Evolutionary conservation across 106 monocot genomes (phyloP).

Genomic region (Triglochin maritima): DNA sequence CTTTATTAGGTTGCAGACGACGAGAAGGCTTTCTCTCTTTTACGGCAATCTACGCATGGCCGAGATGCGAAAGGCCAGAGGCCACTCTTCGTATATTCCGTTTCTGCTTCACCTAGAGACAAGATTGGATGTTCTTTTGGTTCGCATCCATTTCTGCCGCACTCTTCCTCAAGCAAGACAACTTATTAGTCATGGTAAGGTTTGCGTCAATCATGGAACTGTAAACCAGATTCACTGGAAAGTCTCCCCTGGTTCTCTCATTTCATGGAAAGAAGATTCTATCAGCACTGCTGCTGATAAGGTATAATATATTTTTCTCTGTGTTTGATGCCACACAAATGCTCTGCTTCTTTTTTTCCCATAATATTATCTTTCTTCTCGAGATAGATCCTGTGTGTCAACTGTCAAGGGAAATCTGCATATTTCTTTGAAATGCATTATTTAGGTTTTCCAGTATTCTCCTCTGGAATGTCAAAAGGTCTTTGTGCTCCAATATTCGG

Average conservation of each 20-base stretch:
- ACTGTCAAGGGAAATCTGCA: background rate
- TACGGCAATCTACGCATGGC: conserved; percentile 16
- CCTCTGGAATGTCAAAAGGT: background rate
- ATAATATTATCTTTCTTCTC: background rate
- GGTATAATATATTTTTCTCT: background rate
- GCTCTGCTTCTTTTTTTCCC: too few relatives aligned
- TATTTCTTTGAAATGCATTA: background rate
- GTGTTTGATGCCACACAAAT: background rate
- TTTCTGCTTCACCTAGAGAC: conserved; percentile 14
- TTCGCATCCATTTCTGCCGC: conserved; percentile 12
- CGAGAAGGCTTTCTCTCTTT: conserved; percentile 10
- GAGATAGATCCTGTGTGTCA: background rate
- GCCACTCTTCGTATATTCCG: conserved; percentile 1
- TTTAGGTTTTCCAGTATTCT: background rate
- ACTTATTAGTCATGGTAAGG: conserved; percentile 11
- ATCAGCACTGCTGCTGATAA: background rate
- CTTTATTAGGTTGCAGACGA: conserved; percentile 10
- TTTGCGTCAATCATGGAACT: conserved; percentile 8
- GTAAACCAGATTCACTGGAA: conserved; percentile 17
- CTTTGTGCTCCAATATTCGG: background rate
- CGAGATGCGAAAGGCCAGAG: conserved; percentile 9
- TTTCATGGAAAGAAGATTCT: conserved; percentile 12
- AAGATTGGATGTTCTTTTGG: conserved; percentile 12
- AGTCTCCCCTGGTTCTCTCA: conserved; percentile 10
- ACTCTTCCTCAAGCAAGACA: conserved; percentile 18